phyloP scores from a whole-genome alignment of 768 basidiomycete species.

The Boletus patriciae region DNA sequence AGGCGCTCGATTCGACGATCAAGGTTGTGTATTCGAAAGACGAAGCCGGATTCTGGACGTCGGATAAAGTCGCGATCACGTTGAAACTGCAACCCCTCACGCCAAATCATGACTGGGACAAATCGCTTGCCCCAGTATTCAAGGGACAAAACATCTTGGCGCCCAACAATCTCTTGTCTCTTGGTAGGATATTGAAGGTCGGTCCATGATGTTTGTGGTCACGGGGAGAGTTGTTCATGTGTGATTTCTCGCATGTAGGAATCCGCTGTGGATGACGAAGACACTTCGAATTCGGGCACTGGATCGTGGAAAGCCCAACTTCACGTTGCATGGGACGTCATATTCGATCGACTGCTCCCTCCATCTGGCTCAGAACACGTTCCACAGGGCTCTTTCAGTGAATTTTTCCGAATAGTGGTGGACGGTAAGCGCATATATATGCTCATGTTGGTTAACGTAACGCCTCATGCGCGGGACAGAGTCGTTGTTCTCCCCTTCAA shows the following conservation, averaged over 20 bases:
- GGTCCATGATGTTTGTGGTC: neutral
- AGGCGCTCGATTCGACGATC: conserved; percentile 54
- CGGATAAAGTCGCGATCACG: conserved; percentile 83
- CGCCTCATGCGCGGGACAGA: conserved; percentile 46
- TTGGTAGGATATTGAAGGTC: conserved; percentile 84
- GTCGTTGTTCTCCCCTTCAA: conserved; percentile 78
- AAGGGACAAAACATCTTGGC: conserved; percentile 70
- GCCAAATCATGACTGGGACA: conserved; percentile 68
- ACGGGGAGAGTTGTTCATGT: conserved; percentile 9
- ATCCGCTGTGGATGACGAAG: conserved; percentile 55
- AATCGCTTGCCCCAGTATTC: conserved; percentile 68
- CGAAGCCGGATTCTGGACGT: conserved; percentile 58
- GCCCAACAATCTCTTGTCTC: conserved; percentile 63
- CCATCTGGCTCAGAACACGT: conserved; percentile 35
- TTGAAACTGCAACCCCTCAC: conserved; percentile 63
- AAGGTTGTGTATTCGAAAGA: conserved; percentile 46
- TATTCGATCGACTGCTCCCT: conserved; percentile 74
- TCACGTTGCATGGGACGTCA: conserved; percentile 87
- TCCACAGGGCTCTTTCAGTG: conserved; percentile 68
- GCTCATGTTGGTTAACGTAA: neutral
- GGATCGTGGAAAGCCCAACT: conserved; percentile 85
- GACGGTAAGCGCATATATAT: conserved; percentile 62
- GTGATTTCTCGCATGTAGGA: conserved; percentile 42
- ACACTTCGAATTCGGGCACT: conserved; percentile 47
- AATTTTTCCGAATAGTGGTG: conserved; percentile 88